These are phyloP conservation scores for Paramecium tetraurelia DNA, from an alignment of 73 alveolate species.

Conservation along the genomic window DNA sequence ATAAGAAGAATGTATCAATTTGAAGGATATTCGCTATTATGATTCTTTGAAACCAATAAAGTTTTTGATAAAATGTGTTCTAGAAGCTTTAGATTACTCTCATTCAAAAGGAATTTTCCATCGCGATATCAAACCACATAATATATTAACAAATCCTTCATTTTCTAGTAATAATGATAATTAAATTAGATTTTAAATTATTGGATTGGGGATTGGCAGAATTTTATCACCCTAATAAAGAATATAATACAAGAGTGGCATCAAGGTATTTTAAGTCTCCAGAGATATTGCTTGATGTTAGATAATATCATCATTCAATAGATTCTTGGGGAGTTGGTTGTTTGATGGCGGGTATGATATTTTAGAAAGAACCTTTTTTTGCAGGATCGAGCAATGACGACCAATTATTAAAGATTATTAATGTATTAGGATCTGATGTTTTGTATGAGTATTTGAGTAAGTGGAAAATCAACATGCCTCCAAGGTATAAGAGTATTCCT, in stretches of 20 bases:
- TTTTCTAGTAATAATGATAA: background rate
- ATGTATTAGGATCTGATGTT: slow-evolving; percentile 72
- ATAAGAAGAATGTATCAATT: background rate
- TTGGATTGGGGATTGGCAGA: slow-evolving; percentile 74
- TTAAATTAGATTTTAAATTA: background rate
- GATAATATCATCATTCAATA: slow-evolving; percentile 73
- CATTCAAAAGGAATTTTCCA: slow-evolving; percentile 65
- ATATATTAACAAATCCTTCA: slow-evolving; percentile 31
- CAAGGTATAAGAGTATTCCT: slow-evolving; percentile 10
- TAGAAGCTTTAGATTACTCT: slow-evolving; percentile 58
- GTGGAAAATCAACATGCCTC: slow-evolving; percentile 57
- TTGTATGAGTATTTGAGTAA: slow-evolving; percentile 54
- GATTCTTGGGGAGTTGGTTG: slow-evolving; percentile 89
- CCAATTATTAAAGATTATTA: slow-evolving; percentile 66
- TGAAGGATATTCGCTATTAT: slow-evolving; percentile 39
- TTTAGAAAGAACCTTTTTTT: slow-evolving; percentile 82
- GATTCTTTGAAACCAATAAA: background rate
- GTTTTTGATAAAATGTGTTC: background rate
- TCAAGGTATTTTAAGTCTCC: slow-evolving; percentile 84
- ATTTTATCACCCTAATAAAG: slow-evolving; percentile 63
- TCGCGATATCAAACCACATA: slow-evolving; percentile 65
- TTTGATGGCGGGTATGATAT: slow-evolving; percentile 83
- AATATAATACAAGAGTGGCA: slow-evolving; percentile 75
- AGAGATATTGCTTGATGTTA: slow-evolving; percentile 71
- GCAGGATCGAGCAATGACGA: slow-evolving; percentile 70